Conservation (phyloP, 805 yeast genomes). For the Yamadazyma kitorensis region DNA sequence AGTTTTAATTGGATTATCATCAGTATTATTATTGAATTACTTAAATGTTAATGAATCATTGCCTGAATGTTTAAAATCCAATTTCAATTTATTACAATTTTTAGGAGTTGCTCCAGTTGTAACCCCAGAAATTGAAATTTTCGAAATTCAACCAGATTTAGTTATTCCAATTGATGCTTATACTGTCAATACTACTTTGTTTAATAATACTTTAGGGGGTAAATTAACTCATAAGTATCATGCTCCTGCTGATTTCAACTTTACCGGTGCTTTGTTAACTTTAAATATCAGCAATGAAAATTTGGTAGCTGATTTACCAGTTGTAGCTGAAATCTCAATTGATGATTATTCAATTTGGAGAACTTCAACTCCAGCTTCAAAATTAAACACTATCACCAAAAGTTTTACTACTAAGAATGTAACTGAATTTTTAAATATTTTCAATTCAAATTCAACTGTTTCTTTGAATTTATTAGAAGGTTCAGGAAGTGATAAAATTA, state of each 20-base stretch:
- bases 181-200: slow-evolving; percentile 6
- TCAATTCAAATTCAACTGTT: slow-evolving; percentile 13
- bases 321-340: slow-evolving; percentile 21
- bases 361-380: slow-evolving; percentile 22
- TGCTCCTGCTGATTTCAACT: slow-evolving; percentile 16
- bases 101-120: too few species aligned
- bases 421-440: slow-evolving; percentile 21
- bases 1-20: background rate
- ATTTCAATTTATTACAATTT: too few species aligned
- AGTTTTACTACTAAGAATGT: slow-evolving; percentile 23
- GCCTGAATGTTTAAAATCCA: too few species aligned
- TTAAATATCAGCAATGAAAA: slow-evolving; percentile 23
- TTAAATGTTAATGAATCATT: too few species aligned
- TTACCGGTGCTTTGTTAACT: slow-evolving; percentile 23
- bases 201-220: slow-evolving; percentile 10
- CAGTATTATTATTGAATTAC: too few species aligned
- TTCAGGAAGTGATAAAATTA: slow-evolving; percentile 9
- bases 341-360: slow-evolving; percentile 26
- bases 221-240: slow-evolving; percentile 9
- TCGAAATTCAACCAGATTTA: slow-evolving; percentile 12
- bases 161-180: slow-evolving; percentile 1
- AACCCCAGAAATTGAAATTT: slow-evolving; percentile 8
- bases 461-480: slow-evolving; percentile 23
- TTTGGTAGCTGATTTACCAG: slow-evolving; percentile 11
- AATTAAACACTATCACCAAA: slow-evolving; percentile 13